Base-by-base conservation (phyloP, 2,329 filamentous ascomycete species). In the Pseudogymnoascus sp. region DNA sequence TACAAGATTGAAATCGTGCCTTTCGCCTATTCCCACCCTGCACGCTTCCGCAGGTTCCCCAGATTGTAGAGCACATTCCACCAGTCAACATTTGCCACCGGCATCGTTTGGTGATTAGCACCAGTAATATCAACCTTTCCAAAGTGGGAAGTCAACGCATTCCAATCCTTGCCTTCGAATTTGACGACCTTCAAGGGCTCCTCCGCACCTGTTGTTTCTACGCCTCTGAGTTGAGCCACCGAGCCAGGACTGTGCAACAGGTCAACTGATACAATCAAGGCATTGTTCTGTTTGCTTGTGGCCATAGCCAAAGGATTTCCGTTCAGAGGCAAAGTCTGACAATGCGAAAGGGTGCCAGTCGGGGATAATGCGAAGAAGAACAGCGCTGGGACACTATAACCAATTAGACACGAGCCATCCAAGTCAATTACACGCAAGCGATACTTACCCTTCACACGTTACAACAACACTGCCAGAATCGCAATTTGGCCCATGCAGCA, bases 361-460 rank as follows among this genome's bases (percentile, higher is more conserved):
- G 72, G 65, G n/a, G 73, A 73, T 5, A 89, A 77, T n/a, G 76
- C 75, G 76, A 88, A 89, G 63, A 82, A 76, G 73, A 93, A 86
- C 7, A 96, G 76, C 42, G 81, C 89, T 64, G 85, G 82, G 62
- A 82, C 72, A 37, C 81, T 85, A 66, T 31, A 10, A 29, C 13
- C 10, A 24, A 42, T 63, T 59, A 61, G 44, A 6, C 60, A 65
- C 74, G 62, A 72, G 66, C 65, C 65, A 6, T 21, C 19, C 31
- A 44, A 50, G 33, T 56, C 16, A 8, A 61, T 29, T 4, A 33
- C 62, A 24, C 61, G 44, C 50, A 21, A 5, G 24, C 29, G 59
- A 44, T 47, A 72, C 79, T 76, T 77, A 86, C 84, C 81, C 82
- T 77, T 87, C 84, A 66, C 74, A 79, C 53, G 83, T 75, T 35